Evolutionary conservation across 2,329 filamentous ascomycete genomes (phyloP).

Genomic region (Fusarium sp.): DNA sequence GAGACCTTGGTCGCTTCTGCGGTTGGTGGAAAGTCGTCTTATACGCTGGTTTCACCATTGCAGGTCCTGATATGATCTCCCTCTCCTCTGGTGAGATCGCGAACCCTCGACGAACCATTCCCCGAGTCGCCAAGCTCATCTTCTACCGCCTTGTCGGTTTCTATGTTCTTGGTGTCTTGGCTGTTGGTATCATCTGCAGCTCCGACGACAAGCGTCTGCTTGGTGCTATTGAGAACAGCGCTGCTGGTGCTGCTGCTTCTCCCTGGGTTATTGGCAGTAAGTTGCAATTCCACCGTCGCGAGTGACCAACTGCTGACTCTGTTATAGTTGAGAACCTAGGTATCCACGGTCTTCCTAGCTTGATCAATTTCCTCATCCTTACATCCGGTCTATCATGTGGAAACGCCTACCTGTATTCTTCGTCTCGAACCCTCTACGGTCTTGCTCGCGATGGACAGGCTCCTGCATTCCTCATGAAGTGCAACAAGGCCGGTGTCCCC

Average conservation of each 20-base stretch:
- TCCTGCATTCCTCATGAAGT: constrained; percentile 65
- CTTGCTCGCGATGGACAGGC: constrained; percentile 63
- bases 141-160: constrained; percentile 80
- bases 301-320: background rate
- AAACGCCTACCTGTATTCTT: constrained; percentile 64
- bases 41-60: constrained; percentile 76
- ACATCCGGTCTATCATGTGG: constrained; percentile 62
- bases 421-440: constrained; percentile 61
- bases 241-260: constrained; percentile 68
- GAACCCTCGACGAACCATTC: constrained; percentile 75
- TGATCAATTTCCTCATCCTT: constrained; percentile 73
- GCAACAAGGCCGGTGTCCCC: constrained; percentile 70
- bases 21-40: constrained; percentile 70
- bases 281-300: background rate
- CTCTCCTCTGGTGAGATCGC: constrained; percentile 70
- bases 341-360: constrained; percentile 64
- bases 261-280: constrained; percentile 68
- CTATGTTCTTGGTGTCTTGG: constrained; percentile 75
- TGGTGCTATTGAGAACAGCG: constrained; percentile 60
- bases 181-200: constrained; percentile 67
- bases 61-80: constrained; percentile 75
- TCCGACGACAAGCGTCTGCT: constrained; percentile 62
- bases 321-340: constrained; percentile 61
- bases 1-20: constrained; percentile 71
- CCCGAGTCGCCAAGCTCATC: constrained; percentile 77